Percentiles rank a stretch among this genome's conserved stretches.
phyloP scores from a whole-genome alignment of 495 filamentous ascomycete genomes.

The Neurospora sp. region DNA sequence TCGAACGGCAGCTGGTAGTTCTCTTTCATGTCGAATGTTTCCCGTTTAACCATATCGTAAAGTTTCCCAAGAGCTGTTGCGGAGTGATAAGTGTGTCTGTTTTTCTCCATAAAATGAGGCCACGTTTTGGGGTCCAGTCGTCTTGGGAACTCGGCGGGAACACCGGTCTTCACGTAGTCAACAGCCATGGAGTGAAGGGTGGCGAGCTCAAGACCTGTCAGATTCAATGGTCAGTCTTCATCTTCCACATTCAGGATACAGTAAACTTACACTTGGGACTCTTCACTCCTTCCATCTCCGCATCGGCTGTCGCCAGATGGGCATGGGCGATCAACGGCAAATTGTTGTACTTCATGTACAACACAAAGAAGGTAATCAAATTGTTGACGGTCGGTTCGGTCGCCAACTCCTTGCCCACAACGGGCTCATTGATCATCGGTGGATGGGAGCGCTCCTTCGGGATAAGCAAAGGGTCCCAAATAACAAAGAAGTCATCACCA shows the following conservation, averaged over 20 bases:
- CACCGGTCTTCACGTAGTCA: conserved; percentile 87
- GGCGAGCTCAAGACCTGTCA: conserved; percentile 54
- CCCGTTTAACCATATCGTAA: conserved; percentile 52
- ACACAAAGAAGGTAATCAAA: conserved; percentile 76
- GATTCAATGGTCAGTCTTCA: not conserved
- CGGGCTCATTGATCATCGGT: conserved; percentile 49
- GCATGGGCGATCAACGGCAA: conserved; percentile 71
- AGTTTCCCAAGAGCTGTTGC: conserved; percentile 67
- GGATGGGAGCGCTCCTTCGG: conserved; percentile 56
- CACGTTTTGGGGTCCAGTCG: conserved; percentile 49
- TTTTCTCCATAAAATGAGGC: conserved; percentile 91
- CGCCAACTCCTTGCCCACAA: conserved; percentile 26
- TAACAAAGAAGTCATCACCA: conserved; percentile 89
- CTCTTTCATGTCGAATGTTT: conserved; percentile 55
- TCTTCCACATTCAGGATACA: conserved; percentile 6
- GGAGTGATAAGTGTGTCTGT: conserved; percentile 51
- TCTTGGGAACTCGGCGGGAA: conserved; percentile 55
- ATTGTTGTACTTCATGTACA: conserved; percentile 86
- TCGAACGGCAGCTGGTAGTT: conserved; percentile 65
- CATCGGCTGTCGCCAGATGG: conserved; percentile 72
- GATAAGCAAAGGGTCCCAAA: conserved; percentile 77
- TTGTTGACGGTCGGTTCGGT: conserved; percentile 47
- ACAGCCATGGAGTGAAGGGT: conserved; percentile 81
- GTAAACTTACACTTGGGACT: conserved; percentile 45
- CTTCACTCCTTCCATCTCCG: conserved; percentile 49